Evolutionary conservation across 176 grass and related monocot genomes (phyloP).

Genomic region (Melocanna baccifera): DNA sequence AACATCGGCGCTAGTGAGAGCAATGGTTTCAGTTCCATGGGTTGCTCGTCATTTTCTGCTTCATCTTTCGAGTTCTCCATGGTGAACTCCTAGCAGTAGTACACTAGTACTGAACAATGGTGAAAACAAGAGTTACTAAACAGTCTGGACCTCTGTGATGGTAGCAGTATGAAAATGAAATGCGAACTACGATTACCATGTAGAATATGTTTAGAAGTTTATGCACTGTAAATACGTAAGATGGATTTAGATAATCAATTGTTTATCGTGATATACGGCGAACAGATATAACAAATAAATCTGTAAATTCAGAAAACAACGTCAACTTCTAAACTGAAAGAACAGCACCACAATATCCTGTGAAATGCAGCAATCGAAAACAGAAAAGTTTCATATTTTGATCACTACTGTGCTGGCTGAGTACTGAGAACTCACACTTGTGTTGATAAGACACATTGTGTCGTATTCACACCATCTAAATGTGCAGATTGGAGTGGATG

Average conservation of each 20-base stretch:
- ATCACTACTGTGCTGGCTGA: background rate
- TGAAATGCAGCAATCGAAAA: background rate
- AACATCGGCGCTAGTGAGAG: constrained; percentile 63
- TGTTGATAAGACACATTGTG: background rate
- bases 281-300: background rate
- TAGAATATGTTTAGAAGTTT: background rate
- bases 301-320: background rate
- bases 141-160: background rate
- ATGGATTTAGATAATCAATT: background rate
- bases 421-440: background rate
- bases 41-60: background rate
- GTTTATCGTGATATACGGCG: background rate
- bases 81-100: background rate
- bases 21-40: constrained; percentile 45
- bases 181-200: background rate
- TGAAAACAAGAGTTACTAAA: background rate
- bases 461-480: background rate
- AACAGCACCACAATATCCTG: background rate
- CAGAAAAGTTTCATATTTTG: background rate
- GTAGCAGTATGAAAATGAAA: background rate
- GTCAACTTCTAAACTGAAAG: background rate
- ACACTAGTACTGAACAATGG: background rate
- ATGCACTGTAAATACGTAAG: background rate
- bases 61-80: constrained; percentile 26
- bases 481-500: background rate